These are phyloP conservation scores for Dothideomycetidae sp. DNA, from an alignment of 2,329 filamentous ascomycete species.

Conservation along the genomic window DNA sequence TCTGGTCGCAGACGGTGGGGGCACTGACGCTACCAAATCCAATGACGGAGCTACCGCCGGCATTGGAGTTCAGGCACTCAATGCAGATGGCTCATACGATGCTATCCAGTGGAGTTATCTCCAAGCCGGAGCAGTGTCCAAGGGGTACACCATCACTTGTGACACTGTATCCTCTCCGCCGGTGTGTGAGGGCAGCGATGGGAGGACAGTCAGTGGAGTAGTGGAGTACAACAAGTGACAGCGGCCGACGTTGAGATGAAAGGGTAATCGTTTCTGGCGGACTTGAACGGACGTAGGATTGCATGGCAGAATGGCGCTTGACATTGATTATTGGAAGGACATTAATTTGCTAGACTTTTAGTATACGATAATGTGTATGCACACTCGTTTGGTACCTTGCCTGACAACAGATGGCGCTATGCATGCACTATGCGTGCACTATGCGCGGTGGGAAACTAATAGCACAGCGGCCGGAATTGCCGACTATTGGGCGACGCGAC, in stretches of 20 bases:
- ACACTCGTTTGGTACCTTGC: too few species aligned
- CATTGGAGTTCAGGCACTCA: slow-evolving; percentile 11
- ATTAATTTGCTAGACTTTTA: too few species aligned
- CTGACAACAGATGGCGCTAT: too few species aligned
- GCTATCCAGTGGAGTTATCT: slow-evolving; percentile 16
- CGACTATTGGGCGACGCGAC: too few species aligned
- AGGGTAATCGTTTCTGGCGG: not conserved
- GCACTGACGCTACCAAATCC: slow-evolving; percentile 1
- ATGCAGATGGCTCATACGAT: slow-evolving; percentile 14
- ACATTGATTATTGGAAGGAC: not conserved
- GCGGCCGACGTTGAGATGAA: not conserved
- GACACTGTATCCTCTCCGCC: slow-evolving; percentile 14
- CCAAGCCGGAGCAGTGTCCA: slow-evolving; percentile 10
- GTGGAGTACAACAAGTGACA: not conserved
- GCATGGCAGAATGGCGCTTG: not conserved
- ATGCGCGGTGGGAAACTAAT: too few species aligned
- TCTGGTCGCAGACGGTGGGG: not conserved
- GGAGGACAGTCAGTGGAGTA: not conserved
- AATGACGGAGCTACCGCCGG: slow-evolving; percentile 8
- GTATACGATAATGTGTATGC: too few species aligned
- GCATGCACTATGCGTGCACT: too few species aligned
- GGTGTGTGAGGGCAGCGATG: slow-evolving; percentile 6
- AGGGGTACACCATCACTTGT: slow-evolving; percentile 17
- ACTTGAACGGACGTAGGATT: too few species aligned
- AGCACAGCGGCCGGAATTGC: too few species aligned